Base-by-base conservation (phyloP, 192 early-diverging fungal species). In the Allomyces arbusculus region DNA sequence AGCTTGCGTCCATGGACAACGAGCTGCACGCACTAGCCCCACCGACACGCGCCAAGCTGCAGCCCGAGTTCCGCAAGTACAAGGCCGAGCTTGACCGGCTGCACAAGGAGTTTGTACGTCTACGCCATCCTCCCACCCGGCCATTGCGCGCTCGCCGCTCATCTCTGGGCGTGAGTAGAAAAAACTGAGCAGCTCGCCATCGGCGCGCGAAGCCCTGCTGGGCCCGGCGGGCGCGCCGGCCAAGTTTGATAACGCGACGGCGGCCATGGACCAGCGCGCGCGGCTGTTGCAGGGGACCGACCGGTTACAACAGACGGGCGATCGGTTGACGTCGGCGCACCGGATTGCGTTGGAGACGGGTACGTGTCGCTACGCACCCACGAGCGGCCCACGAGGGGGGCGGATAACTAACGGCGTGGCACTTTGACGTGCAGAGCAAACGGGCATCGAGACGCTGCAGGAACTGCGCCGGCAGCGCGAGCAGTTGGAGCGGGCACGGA, bases 1-100 rank as follows among this genome's bases (percentile, higher is more conserved):
- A 90, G 89, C 66, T 91, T 61, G 83, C 82, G 63, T 91, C 94
- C 79, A 90, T 97, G 86, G 94, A 95, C 70, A 87, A 93, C 75
- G 94, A 97, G 70, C 77, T 93, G 9, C 70, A 87, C 22, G 87
- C 89, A 24, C 76, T 92, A 16, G 79, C 85, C 14, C 74, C 80
- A 1, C 72, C 85, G 16, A 69, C 75, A 12, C 83, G 85, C 61
- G 78, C 77, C 63, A 83, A 84, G 50, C 77, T 89, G 4, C 82
- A 86, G 61, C 81, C 86, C 3, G 81, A 79, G 44, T 70, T 91
- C 26, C 81, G 85, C 44, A 71, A 75, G 25, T 87, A 84, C 79
- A 94, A 90, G 71, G 76, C 86, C 7, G 89, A 92, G 44, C 75
- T 88, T 23, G 90, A 94, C 58, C 84, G 82, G 63, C 40, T 91